Evolutionary conservation across 352 stramenopile genomes (phyloP), one percentile per base, ranked within the genome.

Genomic region (Phytophthora sojae): DNA sequence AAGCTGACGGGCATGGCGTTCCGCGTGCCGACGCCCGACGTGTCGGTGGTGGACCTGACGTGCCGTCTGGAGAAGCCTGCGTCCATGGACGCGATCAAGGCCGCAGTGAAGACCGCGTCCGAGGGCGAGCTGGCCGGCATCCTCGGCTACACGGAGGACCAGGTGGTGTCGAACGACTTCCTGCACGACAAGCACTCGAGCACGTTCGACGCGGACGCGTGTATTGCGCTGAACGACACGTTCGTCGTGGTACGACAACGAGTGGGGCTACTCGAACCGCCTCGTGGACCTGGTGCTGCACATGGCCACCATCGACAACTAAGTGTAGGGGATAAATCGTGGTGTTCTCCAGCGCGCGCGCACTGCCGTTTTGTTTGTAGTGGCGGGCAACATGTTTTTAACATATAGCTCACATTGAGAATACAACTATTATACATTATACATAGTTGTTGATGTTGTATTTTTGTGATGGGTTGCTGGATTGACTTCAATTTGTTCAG

Each of bases 181-280:
- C 86, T 99, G 66, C 88, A 91, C 69, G 96, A 99, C 86, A 82
- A 91, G 61, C 92, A 90, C 59, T 77, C 70, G 64, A 64, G 54
- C 53, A 77, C 56, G 37, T 78, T 81, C 53, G 74, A 81, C 39
- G 74, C 70, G 21, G 55, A 66, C 30, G 70, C 70, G 9, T 66
- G 70, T 44, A 77, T 77, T 54, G 70, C 64, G 67, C 94, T 99
- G 69, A 99, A 97, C 76, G 90, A 97, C 71, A 90, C 97, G 80
- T 99, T 99, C 77, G 96, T 99, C 96, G 64, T 99, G 97, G 97
- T 99, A 99, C 83, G 98, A 99, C 90, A 99, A 99, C 92, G 98
- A 99, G 85, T 99, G 95, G 86, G 98, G 98, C 72, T 99, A 99
- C 96, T 98, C 88, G 71, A 92, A 91, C 91, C 96, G 97, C 86